These are phyloP conservation scores for Akanthomyces uredinophilus DNA, from an alignment of 2,329 filamentous ascomycete species.

Conservation along the genomic window DNA sequence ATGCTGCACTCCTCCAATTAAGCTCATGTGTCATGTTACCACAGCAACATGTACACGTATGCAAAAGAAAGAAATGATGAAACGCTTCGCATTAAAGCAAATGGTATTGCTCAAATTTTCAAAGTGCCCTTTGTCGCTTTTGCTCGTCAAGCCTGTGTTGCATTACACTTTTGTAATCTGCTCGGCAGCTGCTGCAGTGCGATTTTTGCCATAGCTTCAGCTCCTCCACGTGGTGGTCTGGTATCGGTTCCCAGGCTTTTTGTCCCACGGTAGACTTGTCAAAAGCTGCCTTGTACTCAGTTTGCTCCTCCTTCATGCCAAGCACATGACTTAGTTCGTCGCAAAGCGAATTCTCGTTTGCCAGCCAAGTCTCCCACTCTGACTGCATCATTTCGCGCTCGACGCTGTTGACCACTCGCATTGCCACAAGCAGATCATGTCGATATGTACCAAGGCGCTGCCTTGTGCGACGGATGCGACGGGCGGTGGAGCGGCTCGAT, in stretches of 20 bases:
- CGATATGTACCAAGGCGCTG: conserved; percentile 79
- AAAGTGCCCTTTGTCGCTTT: neutral
- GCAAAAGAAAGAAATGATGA: neutral
- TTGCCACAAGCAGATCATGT: conserved; percentile 84
- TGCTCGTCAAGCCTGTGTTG: conserved; percentile 1
- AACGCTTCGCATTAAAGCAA: neutral
- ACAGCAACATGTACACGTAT: neutral
- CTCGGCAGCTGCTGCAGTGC: conserved; percentile 11
- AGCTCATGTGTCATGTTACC: neutral
- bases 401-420: conserved; percentile 83
- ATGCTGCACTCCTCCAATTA: neutral
- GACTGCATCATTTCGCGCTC: conserved; percentile 80
- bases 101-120: neutral
- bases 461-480: conserved; percentile 70
- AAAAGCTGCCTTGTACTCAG: conserved; percentile 18
- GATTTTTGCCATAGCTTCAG: conserved; percentile 9
- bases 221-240: conserved; percentile 1
- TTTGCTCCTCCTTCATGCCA: conserved; percentile 21
- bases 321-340: conserved; percentile 52
- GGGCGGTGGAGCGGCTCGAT: conserved; percentile 50
- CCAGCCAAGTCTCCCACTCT: conserved; percentile 92
- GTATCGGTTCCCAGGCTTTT: conserved; percentile 26
- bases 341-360: conserved; percentile 73
- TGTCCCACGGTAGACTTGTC: conserved; percentile 23
- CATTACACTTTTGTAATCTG: conserved; percentile 2